Conservation (phyloP, 164 flowering plant genomes). For the Cinnamomum micranthum region DNA sequence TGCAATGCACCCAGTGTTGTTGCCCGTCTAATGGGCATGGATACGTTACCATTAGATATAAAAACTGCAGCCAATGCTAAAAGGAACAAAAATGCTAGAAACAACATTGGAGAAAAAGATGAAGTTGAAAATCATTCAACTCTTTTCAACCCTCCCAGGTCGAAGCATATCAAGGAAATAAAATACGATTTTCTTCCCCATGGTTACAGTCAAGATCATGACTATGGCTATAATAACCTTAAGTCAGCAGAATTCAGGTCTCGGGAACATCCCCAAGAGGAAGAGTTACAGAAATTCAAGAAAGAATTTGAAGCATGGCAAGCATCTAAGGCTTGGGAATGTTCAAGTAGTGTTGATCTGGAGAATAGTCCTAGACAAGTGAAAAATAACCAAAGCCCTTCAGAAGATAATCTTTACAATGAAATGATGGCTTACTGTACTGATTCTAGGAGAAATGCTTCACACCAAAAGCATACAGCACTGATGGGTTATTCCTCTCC, state of each 20-base stretch:
- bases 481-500: constrained; percentile 3
- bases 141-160: constrained; percentile 25
- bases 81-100: constrained; percentile 23
- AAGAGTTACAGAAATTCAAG: constrained; percentile 90
- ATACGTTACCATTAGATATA: constrained; percentile 49
- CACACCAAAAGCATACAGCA: constrained; percentile 28
- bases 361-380: constrained; percentile 32
- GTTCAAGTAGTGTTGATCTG: constrained; percentile 51
- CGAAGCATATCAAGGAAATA: constrained; percentile 28
- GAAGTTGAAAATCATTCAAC: constrained; percentile 22
- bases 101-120: constrained; percentile 29
- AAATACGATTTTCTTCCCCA: constrained; percentile 20
- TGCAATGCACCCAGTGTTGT: constrained; percentile 71
- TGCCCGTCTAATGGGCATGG: constrained; percentile 95
- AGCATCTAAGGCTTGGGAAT: constrained; percentile 65
- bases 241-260: constrained; percentile 38
- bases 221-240: constrained; percentile 17
- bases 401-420: constrained; percentile 49
- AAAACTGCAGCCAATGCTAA: constrained; percentile 27
- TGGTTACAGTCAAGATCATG: constrained; percentile 20
- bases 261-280: constrained; percentile 94
- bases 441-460: constrained; percentile 19
- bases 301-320: constrained; percentile 97
- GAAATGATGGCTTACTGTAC: constrained; percentile 39
- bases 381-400: constrained; percentile 24